Conservation (phyloP, 257 asterid genomes). For the Catharanthus roseus region DNA sequence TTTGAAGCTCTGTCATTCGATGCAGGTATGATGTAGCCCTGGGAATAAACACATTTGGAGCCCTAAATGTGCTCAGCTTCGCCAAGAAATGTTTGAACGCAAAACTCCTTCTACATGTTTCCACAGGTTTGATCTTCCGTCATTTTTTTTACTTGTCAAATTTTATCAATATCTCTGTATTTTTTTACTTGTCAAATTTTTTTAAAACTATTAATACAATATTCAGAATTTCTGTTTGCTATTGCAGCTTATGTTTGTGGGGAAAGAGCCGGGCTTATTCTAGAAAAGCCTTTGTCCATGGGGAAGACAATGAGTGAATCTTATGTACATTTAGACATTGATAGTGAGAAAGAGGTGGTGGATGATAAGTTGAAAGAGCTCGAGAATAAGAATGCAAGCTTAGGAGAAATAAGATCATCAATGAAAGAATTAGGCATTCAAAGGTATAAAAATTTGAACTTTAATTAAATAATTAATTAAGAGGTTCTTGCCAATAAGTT, state of each 20-base stretch:
- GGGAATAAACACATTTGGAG: constrained; percentile 41
- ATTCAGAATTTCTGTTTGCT: too few species aligned
- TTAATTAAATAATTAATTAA: too few species aligned
- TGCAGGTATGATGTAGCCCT: constrained; percentile 57
- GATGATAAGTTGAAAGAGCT: constrained; percentile 33
- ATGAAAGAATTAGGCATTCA: constrained; percentile 58
- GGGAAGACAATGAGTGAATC: constrained; percentile 45
- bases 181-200: too few species aligned
- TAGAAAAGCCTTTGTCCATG: constrained; percentile 34
- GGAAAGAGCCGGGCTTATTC: constrained; percentile 31
- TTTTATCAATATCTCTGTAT: too few species aligned
- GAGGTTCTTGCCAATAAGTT: not conserved
- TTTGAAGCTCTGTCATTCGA: too few species aligned
- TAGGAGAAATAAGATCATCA: constrained; percentile 28
- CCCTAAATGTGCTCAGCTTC: constrained; percentile 33
- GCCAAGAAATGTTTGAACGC: constrained; percentile 36
- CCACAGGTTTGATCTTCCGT: constrained; percentile 56
- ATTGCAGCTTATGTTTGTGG: constrained; percentile 45
- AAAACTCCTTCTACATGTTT: constrained; percentile 45
- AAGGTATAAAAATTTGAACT: constrained; percentile 42
- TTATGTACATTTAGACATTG: constrained; percentile 35
- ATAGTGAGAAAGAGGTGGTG: constrained; percentile 34
- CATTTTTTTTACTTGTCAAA: too few species aligned
- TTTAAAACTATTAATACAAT: too few species aligned
- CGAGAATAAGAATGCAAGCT: constrained; percentile 19